A percentile compares a stretch with the other conserved stretches of the same genome.
These are phyloP conservation scores for Colletotrichum ledebouriae DNA, from an alignment of 2,329 filamentous ascomycete species.

Conservation along the genomic window DNA sequence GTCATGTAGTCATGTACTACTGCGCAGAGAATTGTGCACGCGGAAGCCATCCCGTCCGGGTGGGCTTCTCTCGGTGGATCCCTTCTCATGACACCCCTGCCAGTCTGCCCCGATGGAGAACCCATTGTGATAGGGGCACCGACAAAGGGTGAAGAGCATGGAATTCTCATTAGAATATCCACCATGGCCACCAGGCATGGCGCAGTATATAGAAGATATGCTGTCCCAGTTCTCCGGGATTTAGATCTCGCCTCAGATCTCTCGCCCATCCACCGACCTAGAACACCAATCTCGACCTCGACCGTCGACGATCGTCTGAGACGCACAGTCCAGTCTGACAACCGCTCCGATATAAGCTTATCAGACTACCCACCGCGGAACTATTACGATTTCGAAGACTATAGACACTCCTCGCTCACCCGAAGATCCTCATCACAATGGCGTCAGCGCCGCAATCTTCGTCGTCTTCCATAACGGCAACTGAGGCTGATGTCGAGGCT, in stretches of 20 bases:
- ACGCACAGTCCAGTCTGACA: slow-evolving; percentile 18
- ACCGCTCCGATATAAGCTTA: slow-evolving; percentile 18
- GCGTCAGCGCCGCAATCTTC: slow-evolving; percentile 45
- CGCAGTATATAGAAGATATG: slow-evolving; percentile 32
- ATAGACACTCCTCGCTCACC: not conserved
- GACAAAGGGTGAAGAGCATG: slow-evolving; percentile 37
- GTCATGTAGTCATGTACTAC: slow-evolving; percentile 25
- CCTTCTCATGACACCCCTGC: slow-evolving; percentile 21
- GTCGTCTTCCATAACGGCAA: slow-evolving; percentile 51
- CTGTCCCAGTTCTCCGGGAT: slow-evolving; percentile 31
- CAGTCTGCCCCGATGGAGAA: slow-evolving; percentile 19
- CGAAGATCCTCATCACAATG: slow-evolving; percentile 18
- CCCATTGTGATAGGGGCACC: slow-evolving; percentile 32
- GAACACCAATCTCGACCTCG: slow-evolving; percentile 4
- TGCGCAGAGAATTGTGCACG: slow-evolving; percentile 20
- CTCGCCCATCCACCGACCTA: slow-evolving; percentile 13
- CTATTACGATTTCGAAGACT: not conserved
- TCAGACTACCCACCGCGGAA: slow-evolving; percentile 12
- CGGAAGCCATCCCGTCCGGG: slow-evolving; percentile 34
- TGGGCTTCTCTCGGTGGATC: slow-evolving; percentile 27
- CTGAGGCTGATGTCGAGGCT: slow-evolving; percentile 59
- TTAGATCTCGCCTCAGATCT: slow-evolving; percentile 34
- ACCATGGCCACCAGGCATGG: slow-evolving; percentile 23
- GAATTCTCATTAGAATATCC: slow-evolving; percentile 33
- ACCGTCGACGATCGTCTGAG: slow-evolving; percentile 14